These are phyloP conservation scores for Clonostachys byssicola DNA, from an alignment of 2,329 filamentous ascomycete genomes.

Conservation along the genomic window DNA sequence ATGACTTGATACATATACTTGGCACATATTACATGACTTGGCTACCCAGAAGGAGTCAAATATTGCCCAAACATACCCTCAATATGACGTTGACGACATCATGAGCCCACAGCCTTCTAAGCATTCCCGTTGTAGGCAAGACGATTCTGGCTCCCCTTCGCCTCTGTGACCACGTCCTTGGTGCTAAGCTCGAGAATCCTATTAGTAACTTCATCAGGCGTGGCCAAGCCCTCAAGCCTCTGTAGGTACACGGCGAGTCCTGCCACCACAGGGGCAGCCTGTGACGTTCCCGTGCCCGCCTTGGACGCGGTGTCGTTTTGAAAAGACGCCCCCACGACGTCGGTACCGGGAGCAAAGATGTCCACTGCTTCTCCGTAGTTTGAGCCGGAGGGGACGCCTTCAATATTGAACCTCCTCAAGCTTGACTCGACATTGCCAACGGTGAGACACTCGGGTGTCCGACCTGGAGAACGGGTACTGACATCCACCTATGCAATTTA, in stretches of 20 bases:
- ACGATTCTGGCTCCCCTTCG: too few relatives aligned
- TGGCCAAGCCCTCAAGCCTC: constrained; percentile 7
- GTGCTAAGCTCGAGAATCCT: too few relatives aligned
- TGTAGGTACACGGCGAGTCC: constrained; percentile 11
- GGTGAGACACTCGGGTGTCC: background rate
- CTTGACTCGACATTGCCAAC: constrained; percentile 6
- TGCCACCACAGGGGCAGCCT: constrained; percentile 11
- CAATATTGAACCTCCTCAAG: constrained; percentile 13
- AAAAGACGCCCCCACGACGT: constrained; percentile 15
- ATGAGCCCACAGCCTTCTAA: too few relatives aligned
- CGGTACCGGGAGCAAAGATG: constrained; percentile 11
- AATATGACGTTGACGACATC: too few relatives aligned
- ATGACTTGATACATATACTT: too few relatives aligned
- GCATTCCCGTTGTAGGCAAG: too few relatives aligned
- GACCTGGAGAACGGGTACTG: too few relatives aligned
- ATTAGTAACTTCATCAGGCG: background rate
- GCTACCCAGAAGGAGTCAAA: too few relatives aligned
- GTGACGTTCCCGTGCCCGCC: constrained; percentile 7
- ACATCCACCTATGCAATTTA: too few relatives aligned
- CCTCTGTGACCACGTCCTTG: too few relatives aligned
- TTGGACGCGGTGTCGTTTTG: background rate
- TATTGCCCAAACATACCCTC: too few relatives aligned
- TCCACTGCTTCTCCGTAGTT: constrained; percentile 32
- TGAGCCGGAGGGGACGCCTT: constrained; percentile 27
- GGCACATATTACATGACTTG: too few relatives aligned